Percentiles rank a stretch among this genome's conserved stretches.
These are phyloP conservation scores for Globisporangium yorkense DNA, from an alignment of 352 stramenopile genomes.

Conservation along the genomic window DNA sequence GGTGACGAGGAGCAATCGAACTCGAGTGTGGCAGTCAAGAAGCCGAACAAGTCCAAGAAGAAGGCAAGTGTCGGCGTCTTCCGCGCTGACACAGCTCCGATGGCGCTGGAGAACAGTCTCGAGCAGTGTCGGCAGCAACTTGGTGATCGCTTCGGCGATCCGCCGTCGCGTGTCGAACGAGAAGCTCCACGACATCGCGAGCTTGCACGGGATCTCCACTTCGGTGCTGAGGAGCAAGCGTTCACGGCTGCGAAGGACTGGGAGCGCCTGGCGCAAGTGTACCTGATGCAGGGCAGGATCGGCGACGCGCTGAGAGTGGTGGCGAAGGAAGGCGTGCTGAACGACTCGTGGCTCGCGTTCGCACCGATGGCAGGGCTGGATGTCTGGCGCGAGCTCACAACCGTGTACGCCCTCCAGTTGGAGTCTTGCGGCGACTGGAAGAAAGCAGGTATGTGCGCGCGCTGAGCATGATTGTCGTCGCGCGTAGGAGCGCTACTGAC, in stretches of 20 bases:
- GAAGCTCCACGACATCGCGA: neutral
- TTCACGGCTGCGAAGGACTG: conserved; percentile 35
- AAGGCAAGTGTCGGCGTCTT: conserved; percentile 19
- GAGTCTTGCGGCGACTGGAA: conserved; percentile 38
- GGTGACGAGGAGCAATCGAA: neutral
- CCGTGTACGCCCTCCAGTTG: conserved; percentile 56
- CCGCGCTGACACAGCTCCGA: conserved; percentile 13
- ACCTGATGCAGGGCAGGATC: conserved; percentile 48
- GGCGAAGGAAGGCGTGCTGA: conserved; percentile 36
- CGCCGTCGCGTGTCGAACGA: neutral
- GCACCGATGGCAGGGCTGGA: conserved; percentile 69
- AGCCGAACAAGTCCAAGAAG: conserved; percentile 20
- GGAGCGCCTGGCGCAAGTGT: conserved; percentile 40
- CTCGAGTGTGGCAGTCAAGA: conserved; percentile 9
- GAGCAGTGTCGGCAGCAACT: conserved; percentile 12
- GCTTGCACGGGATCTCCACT: neutral
- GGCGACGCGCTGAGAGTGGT: conserved; percentile 53
- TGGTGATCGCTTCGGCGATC: neutral
- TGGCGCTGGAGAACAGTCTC: conserved; percentile 15
- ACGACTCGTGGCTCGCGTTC: conserved; percentile 49
- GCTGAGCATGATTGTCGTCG: conserved; percentile 25
- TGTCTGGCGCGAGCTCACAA: conserved; percentile 62
- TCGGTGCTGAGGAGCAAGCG: conserved; percentile 16
- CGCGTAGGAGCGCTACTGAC: neutral
- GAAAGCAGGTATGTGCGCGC: conserved; percentile 22